Base-by-base conservation (phyloP, 805 yeast genomes). In the Danielia reshetovae region DNA sequence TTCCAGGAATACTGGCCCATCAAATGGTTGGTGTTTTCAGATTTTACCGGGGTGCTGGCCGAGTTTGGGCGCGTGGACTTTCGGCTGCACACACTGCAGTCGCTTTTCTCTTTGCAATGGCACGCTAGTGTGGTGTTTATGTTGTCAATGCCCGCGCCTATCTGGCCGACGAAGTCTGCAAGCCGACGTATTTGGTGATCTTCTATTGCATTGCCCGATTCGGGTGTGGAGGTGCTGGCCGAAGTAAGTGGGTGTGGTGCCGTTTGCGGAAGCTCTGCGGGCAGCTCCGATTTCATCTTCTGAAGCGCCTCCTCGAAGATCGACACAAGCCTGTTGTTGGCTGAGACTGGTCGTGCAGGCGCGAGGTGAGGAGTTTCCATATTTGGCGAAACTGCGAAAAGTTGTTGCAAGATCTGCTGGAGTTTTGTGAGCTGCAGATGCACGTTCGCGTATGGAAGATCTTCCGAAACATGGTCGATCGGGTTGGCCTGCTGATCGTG, bases 1-100 rank as follows among this genome's bases (percentile, higher is more conserved):
- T 42, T 43, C 48, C 48, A 43, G 14, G 35, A 27, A 17, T 33
- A 43, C 17, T 28, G 28, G 12, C 48, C 48, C 46, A 41, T 41
- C 14, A 43, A 38, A 12, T 34, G 36, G 15, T 39, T 41, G 2
- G 48, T 43, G 27, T 42, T 26, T 11, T 28, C 40, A n/a, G n/a
- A n/a, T n/a, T n/a, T n/a, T 10, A 40, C 39, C 8, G 33, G 27
- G 4, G 45, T 35, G 22, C 9, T 7, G 9, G 22, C 22, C 22
- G 9, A 9, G 7, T 7, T 7, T 9, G 22, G 22, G 9, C 22
- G 22, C 7, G 43, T 42, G 11, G 43, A 39, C 26, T 35, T 40
- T 14, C 10, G 17, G 17, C 17, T 5, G 22, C 22, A 19, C 15
- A 12, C 45, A 33, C 15, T 30, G 31, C 13, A 40, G 42, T 24